Evolutionary conservation across 768 basidiomycete genomes (phyloP), one percentile per base, ranked within the genome.

Genomic region (Polyporus arcularius): DNA sequence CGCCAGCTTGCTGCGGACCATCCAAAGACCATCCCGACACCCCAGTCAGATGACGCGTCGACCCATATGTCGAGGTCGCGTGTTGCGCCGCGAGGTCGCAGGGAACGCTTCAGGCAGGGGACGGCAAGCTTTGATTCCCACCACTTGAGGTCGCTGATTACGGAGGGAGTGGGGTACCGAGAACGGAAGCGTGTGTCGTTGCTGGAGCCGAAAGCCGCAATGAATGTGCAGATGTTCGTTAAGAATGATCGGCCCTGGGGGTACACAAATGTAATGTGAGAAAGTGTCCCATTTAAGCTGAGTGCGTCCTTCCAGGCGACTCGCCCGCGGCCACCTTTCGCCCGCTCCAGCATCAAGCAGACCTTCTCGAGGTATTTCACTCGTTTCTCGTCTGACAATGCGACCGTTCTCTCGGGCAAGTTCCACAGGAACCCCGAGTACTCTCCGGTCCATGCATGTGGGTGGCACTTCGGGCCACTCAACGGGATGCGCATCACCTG

Each of bases 401-500:
- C 62, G 4, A 79, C 75, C 0, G 35, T 58, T 9, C 64, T 65
- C 0, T 31, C 3, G 1, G 42, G 41, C 9, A 79, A 53, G 53
- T 75, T 65, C 73, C 73, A 76, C 0, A 57, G 32, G 57, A 75
- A 75, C 21, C 74, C 72, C 16, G 72, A 53, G 58, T 71, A 78
- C 4, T 43, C 58, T 15, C 69, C 61, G 0, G 39, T 21, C 15
- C n/a, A 26, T 4, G 18, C 48, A 43, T 74, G 75, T 5, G 69
- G 63, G 12, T 68, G 55, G 30, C 65, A 59, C 42, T 68, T 68
- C 15, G 2, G 6, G 1, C 5, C 10, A 43, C 70, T 66, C 70
- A 71, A 73, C 0, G 73, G 70, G 8, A 71, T 45, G 2, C 66
- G 54, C 2, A 75, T 58, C 0, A 49, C 49, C 21, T 59, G 52